Evolutionary conservation across 257 asterid species (phyloP).

Genomic region (Nicotiana attenuata): DNA sequence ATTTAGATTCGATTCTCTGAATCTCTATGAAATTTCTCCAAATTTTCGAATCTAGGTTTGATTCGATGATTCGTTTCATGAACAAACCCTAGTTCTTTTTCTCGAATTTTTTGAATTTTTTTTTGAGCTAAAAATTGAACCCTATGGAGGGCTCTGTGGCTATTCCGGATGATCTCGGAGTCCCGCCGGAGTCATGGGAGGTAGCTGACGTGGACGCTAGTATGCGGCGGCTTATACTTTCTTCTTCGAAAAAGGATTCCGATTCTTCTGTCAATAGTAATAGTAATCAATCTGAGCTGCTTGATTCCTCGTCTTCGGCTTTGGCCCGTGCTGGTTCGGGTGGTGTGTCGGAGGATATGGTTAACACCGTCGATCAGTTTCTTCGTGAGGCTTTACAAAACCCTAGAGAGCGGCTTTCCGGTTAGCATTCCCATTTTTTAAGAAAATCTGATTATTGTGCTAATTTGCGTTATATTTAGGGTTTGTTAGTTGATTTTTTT

Average conservation of each 20-base stretch:
- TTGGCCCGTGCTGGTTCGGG: conserved; percentile 14
- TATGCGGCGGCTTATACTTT: conserved; percentile 73
- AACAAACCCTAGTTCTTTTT: conserved; percentile 15
- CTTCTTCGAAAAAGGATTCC: conserved; percentile 46
- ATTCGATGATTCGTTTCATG: conserved; percentile 36
- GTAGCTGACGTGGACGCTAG: conserved; percentile 91
- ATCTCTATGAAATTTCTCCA: conserved; percentile 34
- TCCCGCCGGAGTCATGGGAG: conserved; percentile 98
- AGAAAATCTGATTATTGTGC: background rate
- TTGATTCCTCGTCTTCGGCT: conserved; percentile 19
- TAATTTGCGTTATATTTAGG: background rate
- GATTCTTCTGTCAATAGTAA: conserved; percentile 19
- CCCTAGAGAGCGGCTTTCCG: conserved; percentile 98
- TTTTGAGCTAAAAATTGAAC: conserved; percentile 15
- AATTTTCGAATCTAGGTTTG: conserved; percentile 25
- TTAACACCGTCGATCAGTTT: conserved; percentile 91
- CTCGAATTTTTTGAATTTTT: background rate
- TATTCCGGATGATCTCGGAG: conserved; percentile 55
- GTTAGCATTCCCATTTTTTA: conserved; percentile 27
- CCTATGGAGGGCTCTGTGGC: conserved; percentile 70
- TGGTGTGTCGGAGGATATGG: conserved; percentile 43
- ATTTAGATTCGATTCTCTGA: conserved; percentile 3
- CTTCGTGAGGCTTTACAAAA: conserved; percentile 93
- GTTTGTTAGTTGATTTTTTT: background rate
- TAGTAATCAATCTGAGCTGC: conserved; percentile 42